Evolutionary conservation across 2,329 filamentous ascomycete species (phyloP), one percentile per base, ranked within the genome.

Genomic region (Ascochyta fabae): DNA sequence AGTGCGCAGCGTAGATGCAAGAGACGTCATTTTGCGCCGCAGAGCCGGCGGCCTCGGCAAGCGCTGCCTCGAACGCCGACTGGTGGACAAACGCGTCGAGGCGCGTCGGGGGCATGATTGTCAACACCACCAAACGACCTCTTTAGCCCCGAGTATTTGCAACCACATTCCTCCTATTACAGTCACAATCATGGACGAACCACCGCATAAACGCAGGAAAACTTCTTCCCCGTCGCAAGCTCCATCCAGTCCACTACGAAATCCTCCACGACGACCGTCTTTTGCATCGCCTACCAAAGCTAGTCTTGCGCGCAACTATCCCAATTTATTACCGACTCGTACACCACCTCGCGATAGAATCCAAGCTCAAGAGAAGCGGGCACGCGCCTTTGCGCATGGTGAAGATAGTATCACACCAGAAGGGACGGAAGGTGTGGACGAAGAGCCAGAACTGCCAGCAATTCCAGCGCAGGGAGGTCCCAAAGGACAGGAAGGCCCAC

Each of bases 251-350:
- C 71, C 69, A 45, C 33, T 72, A 24, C 67, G 67, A 57, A 68
- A 73, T 47, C 69, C 68, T 34, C 68, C 72, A 22, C 66, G 70
- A 49, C 64, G 74, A 44, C 66, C 73, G 0, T 77, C 75, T 3
- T 78, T 70, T 46, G 69, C 70, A 41, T 77, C 75, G 16, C 75
- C 75, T 15, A 77, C 74, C 3, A 76, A 75, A 67, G 71, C 75
- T 22, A 77, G 72, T 48, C 68, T 77, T 24, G 64, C 75, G 54
- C 74, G 75, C 49, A 74, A 70, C 58, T 74, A 78, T 51, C 74
- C 75, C 4, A 67, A 65, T 34, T 60, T 76, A 2, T 49, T 72
- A 13, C 61, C 63, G 15, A 53, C 53, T 42, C 67, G 60, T n/a
- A 56, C 53, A 27, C 38, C 53, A 3, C 36, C 38, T 9, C 42